Base-by-base conservation (phyloP, 208 protist species). In the Strigomonas culicis region DNA sequence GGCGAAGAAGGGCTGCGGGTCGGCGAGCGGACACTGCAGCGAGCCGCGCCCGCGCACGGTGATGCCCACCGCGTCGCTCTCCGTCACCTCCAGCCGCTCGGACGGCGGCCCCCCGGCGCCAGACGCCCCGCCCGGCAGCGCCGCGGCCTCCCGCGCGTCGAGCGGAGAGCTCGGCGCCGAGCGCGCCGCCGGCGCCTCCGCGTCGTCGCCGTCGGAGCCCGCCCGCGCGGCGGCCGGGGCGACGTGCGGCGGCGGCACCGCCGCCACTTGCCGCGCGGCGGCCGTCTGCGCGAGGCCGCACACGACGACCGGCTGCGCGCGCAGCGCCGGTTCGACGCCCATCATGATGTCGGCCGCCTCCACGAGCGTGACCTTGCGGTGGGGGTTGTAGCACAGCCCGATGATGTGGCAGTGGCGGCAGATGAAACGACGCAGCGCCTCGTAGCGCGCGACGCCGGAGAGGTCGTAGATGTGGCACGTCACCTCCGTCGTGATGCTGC, bases 291-390 rank as follows among this genome's bases (percentile, higher is more conserved):
- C 15, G 30, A 95, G 70, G 0, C 88, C 88, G 32, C 88, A 95
- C 1, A 91, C 77, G 21, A 95, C 82, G 8, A 90, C 86, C 4
- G 88, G 81, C 67, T 95, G 88, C 55, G 86, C 79, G 0, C 88
- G 81, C 13, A 95, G 72, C 6, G 72, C 65, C 4, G 70, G 36
- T 53, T 92, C 88, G 32, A 95, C 57, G 43, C 61, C 73, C 74
- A 86, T 76, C 84, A 95, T 95, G 8, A 95, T 76, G 51, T 90
- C 80, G 8, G 84, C 84, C 51, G 88, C 88, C 75, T 92, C 63
- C 58, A 92, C 82, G 4, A 95, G 68, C 25, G 88, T 91, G 13
- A 87, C 61, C 64, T 91, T 92, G 6, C 72, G 73, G 0, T 39
- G 27, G 1, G 88, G 69, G 64, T 95, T 82, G 72, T 95, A 95